Conservation (phyloP, 768 basidiomycete species). For the Phanerodontia chrysosporium region DNA sequence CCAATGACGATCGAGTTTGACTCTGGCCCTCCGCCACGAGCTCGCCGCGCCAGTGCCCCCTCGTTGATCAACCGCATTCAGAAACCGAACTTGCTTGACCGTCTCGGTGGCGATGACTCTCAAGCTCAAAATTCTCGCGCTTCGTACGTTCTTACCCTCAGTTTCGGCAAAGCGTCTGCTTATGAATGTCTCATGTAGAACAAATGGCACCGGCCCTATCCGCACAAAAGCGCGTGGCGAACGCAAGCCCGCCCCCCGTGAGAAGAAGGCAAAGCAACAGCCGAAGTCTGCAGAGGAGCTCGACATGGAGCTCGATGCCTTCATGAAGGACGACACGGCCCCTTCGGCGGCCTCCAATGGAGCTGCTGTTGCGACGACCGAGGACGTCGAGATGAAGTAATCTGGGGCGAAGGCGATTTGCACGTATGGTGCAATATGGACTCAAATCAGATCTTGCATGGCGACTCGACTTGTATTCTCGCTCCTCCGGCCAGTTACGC, state of each 20-base stretch:
- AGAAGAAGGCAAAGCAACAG: conserved; percentile 52
- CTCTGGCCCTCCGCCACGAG: conserved; percentile 34
- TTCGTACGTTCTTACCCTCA: conserved; percentile 1
- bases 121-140: conserved; percentile 2
- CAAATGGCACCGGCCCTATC: conserved; percentile 25
- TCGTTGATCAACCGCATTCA: conserved; percentile 74
- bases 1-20: conserved; percentile 72
- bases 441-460: neutral
- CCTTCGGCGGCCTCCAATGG: conserved; percentile 31
- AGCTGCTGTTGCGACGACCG: conserved; percentile 23
- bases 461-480: neutral
- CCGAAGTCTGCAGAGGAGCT: conserved; percentile 78
- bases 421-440: neutral
- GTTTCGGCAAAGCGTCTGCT: no score
- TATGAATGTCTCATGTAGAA: conserved; percentile 12
- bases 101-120: conserved; percentile 48
- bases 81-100: conserved; percentile 66
- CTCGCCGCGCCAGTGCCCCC: conserved; percentile 42
- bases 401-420: neutral
- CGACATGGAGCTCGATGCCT: conserved; percentile 84
- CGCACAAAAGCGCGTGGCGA: conserved; percentile 34
- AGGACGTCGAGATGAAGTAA: conserved; percentile 54
- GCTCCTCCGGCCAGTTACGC: neutral
- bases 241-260: conserved; percentile 23
- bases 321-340: conserved; percentile 57